Conservation (phyloP, 2,329 filamentous ascomycete genomes). For the Penicillium nordicum region DNA sequence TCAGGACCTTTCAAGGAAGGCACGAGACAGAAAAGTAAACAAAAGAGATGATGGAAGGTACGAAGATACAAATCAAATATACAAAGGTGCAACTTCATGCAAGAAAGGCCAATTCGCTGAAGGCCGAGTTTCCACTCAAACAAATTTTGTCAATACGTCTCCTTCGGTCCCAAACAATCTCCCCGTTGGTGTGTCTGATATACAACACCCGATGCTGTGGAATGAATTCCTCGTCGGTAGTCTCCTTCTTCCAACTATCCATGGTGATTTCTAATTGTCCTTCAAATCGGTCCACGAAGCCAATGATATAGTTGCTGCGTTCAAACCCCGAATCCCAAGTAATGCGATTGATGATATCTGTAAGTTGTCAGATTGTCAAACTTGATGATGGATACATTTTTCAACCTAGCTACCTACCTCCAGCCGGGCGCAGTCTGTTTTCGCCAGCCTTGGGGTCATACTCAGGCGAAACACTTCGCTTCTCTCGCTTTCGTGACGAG, state of each 20-base stretch:
- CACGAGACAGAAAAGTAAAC: neutral
- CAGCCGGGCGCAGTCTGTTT: conserved; percentile 19
- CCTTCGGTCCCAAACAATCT: conserved; percentile 51
- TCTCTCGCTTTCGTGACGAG: neutral
- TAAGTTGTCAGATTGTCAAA: neutral
- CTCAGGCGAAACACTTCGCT: neutral
- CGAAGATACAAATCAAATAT: neutral
- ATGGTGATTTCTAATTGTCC: conserved; percentile 49
- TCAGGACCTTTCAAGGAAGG: neutral
- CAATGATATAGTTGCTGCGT: conserved; percentile 48
- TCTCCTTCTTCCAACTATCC: conserved; percentile 52
- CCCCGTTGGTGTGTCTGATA: conserved; percentile 41
- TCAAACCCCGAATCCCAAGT: conserved; percentile 50
- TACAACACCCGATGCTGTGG: conserved; percentile 54
- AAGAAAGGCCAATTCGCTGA: conserved; percentile 29
- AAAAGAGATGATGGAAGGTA: neutral
- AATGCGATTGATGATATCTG: conserved; percentile 49
- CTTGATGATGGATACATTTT: neutral
- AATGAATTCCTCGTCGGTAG: conserved; percentile 56
- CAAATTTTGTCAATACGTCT: conserved; percentile 49
- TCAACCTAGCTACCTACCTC: conserved; percentile 6
- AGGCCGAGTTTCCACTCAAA: conserved; percentile 41
- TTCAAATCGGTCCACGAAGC: conserved; percentile 53
- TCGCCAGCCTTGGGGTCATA: conserved; percentile 11
- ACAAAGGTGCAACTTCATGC: conserved; percentile 10